Percentiles rank a stretch among this genome's conserved stretches.
These are phyloP conservation scores for Teratosphaeria epicoccoides DNA, from an alignment of 2,329 filamentous ascomycete species.

Conservation along the genomic window DNA sequence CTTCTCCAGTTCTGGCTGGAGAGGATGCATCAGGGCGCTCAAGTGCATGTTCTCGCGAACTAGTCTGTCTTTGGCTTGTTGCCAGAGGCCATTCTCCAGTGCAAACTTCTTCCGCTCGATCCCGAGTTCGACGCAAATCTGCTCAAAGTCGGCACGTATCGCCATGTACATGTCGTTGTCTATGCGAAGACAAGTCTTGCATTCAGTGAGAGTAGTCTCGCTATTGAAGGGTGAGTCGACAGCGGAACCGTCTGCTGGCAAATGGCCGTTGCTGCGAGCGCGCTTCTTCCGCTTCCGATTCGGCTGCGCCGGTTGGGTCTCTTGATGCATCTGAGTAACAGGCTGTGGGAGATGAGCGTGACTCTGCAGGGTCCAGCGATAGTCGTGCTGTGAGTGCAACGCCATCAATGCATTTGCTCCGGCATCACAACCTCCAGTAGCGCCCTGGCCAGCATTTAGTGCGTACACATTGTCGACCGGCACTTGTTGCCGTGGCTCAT, in stretches of 20 bases:
- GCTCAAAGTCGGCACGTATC: conserved; percentile 56
- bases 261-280: conserved; percentile 55
- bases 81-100: conserved; percentile 64
- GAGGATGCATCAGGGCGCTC: conserved; percentile 46
- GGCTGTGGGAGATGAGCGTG: conserved; percentile 13
- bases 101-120: conserved; percentile 63
- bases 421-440: neutral
- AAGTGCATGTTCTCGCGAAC: conserved; percentile 56
- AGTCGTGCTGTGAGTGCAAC: conserved; percentile 2
- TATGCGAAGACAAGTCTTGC: conserved; percentile 57
- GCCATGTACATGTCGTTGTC: conserved; percentile 53
- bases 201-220: conserved; percentile 71
- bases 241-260: conserved; percentile 57
- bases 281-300: conserved; percentile 57
- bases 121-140: conserved; percentile 55
- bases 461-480: neutral
- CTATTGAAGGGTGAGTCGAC: conserved; percentile 62
- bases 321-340: conserved; percentile 29
- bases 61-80: conserved; percentile 56
- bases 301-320: conserved; percentile 49
- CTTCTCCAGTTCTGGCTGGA: conserved; percentile 47
- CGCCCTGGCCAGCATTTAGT: neutral
- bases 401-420: neutral
- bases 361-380: conserved; percentile 10
- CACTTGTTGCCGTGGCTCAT: neutral